These are phyloP conservation scores for Gossypium schwendimanii DNA, from an alignment of 441 rosid genomes.

Conservation along the genomic window DNA sequence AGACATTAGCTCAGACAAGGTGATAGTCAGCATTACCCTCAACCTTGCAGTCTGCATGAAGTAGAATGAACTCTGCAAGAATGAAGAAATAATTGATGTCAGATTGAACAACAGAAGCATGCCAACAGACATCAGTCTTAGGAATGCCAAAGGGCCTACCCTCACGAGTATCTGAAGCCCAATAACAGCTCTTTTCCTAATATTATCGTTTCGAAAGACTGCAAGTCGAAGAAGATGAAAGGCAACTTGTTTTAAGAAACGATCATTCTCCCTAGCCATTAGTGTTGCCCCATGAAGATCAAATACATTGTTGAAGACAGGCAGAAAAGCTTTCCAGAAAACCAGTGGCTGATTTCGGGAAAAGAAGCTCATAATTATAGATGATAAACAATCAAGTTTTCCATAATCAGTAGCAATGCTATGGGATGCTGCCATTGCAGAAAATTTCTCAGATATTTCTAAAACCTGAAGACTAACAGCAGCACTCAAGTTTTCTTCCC, in stretches of 20 bases:
- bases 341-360: constrained; percentile 90
- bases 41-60: constrained; percentile 91
- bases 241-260: constrained; percentile 95
- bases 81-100: constrained; percentile 20
- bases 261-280: constrained; percentile 98
- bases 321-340: constrained; percentile 87
- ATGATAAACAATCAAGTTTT: constrained; percentile 89
- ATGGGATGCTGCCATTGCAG: constrained; percentile 82
- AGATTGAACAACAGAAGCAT: constrained; percentile 15
- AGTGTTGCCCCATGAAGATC: constrained; percentile 96
- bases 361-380: constrained; percentile 81
- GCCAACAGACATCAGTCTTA: background rate
- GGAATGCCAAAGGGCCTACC: constrained; percentile 43
- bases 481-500: constrained; percentile 99
- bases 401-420: constrained; percentile 96
- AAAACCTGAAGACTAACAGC: constrained; percentile 97
- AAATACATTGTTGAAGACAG: constrained; percentile 68
- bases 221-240: constrained; percentile 94
- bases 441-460: constrained; percentile 90
- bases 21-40: constrained; percentile 93
- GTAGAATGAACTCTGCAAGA: constrained; percentile 85
- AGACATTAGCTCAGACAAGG: constrained; percentile 94
- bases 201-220: constrained; percentile 87
- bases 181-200: constrained; percentile 90
- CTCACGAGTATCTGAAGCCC: constrained; percentile 89